phyloP scores from a whole-genome alignment of 2,329 filamentous ascomycete genomes.

The Pyrenophora tritici-repentis region DNA sequence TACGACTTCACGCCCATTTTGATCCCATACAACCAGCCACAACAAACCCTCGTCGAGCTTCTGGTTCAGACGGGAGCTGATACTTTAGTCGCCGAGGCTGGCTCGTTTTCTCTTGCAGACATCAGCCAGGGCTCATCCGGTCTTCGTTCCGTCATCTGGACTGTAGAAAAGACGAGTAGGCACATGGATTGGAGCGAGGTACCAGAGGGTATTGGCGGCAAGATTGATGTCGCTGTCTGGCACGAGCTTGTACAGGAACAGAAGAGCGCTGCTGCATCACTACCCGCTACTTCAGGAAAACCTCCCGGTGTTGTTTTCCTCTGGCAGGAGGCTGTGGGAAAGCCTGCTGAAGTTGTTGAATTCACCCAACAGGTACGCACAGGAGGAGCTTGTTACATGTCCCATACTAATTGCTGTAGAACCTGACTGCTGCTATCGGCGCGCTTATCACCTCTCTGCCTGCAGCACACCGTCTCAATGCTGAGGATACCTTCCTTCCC shows the following conservation, averaged over 20 bases:
- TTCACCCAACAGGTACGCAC: constrained; percentile 70
- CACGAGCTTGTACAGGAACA: constrained; percentile 80
- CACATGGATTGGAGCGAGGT: constrained; percentile 97
- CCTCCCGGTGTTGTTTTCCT: constrained; percentile 64
- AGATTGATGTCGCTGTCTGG: constrained; percentile 86
- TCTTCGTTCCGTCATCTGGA: constrained; percentile 82
- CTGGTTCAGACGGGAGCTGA: constrained; percentile 76
- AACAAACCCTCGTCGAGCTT: constrained; percentile 71
- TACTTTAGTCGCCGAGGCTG: constrained; percentile 80
- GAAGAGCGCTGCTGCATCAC: constrained; percentile 59
- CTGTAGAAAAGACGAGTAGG: constrained; percentile 84
- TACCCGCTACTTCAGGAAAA: constrained; percentile 66
- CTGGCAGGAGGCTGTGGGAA: constrained; percentile 61
- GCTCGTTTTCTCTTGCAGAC: constrained; percentile 79
- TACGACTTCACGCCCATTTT: constrained; percentile 85
- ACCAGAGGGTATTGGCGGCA: constrained; percentile 74
- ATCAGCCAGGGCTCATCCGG: constrained; percentile 71
- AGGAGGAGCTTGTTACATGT: too few relatives aligned
- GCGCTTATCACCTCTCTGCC: constrained; percentile 78
- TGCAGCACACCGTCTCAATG: constrained; percentile 71
- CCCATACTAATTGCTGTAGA: constrained; percentile 53
- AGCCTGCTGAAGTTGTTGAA: constrained; percentile 69
- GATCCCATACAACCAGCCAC: constrained; percentile 78
- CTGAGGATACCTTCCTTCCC: constrained; percentile 81
- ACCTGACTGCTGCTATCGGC: constrained; percentile 85